Evolutionary conservation across 148 eudicot genomes (phyloP), one percentile per base, ranked within the genome.

Genomic region (Persicaria tinctoria): DNA sequence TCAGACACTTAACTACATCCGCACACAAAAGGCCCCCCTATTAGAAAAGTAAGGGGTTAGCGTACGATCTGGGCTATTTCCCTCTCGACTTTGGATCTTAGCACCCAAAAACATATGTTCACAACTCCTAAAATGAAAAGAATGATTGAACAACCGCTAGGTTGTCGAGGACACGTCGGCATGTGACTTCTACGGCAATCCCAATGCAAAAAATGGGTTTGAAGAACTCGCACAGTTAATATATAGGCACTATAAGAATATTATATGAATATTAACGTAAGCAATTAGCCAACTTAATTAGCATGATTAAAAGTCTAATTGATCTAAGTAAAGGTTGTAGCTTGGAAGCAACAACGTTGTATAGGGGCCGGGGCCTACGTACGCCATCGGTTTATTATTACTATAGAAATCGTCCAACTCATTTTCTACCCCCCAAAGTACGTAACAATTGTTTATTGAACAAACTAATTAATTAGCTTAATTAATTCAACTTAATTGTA

Each of bases 21-120:
- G 23, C 23, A 20, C 23, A 20, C 23, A 20, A 20, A 20, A 20
- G 23, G 23, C 23, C 23, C 23, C 23, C 23, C 23, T 20, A 20
- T 20, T 20, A 20, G 23, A 20, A 20, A 20, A 20, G 23, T 20
- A 20, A 32, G 63, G 44, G 49, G 62, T 51, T 73, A 73, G 62
- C 48, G 4, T 73, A 73, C 62, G 62, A 73, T 73, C 63, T 73
- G 62, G 62, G 76, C 9, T 54, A 20, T 73, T 73, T 73, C 47
- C 47, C 76, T 73, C 64, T 73, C 66, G 63, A 73, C 76, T 73
- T 73, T 53, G 47, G 47, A 73, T 73, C 76, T 51, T 73, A 73
- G 64, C 66, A 73, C 64, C 47, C 76, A 73, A 73, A 73, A 73
- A 53, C 23, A 20, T 20, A 20, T 20, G 23, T 20, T 20, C 23